These are phyloP conservation scores for Aspergillus novofumigatus DNA, from an alignment of 2,329 filamentous ascomycete genomes.

Conservation along the genomic window DNA sequence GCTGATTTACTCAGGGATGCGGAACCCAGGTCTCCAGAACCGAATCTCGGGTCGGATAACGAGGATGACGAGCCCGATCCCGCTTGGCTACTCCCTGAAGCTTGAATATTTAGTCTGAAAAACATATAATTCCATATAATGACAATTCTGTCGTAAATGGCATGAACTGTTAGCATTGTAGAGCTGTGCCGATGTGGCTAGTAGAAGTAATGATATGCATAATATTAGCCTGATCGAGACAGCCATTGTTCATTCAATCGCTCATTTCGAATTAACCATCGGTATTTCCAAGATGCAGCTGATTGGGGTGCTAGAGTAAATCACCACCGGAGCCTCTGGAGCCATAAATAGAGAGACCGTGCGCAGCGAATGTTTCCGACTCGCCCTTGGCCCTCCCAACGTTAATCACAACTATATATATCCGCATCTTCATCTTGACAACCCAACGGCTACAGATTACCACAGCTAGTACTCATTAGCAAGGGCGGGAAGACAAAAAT, in stretches of 20 bases:
- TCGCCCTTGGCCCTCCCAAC: background rate
- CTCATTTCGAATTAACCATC: background rate
- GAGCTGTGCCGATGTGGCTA: background rate
- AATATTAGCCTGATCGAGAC: background rate
- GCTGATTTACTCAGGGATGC: slow-evolving; percentile 33
- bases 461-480: background rate
- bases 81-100: slow-evolving; percentile 37
- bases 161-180: background rate
- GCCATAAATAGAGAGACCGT: background rate
- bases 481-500: background rate
- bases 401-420: background rate
- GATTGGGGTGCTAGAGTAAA: background rate
- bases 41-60: slow-evolving; percentile 29
- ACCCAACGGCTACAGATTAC: background rate
- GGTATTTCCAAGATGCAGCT: background rate
- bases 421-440: background rate
- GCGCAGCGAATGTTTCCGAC: background rate
- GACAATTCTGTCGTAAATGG: background rate
- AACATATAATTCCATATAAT: background rate
- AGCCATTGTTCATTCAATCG: background rate
- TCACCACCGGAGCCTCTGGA: too few species aligned
- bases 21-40: slow-evolving; percentile 16
- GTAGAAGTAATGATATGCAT: background rate
- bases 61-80: slow-evolving; percentile 44
- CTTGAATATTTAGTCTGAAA: slow-evolving; percentile 2